Evolutionary conservation across 306 rosid species (phyloP).

Genomic region (Pyrus pyrifolia): DNA sequence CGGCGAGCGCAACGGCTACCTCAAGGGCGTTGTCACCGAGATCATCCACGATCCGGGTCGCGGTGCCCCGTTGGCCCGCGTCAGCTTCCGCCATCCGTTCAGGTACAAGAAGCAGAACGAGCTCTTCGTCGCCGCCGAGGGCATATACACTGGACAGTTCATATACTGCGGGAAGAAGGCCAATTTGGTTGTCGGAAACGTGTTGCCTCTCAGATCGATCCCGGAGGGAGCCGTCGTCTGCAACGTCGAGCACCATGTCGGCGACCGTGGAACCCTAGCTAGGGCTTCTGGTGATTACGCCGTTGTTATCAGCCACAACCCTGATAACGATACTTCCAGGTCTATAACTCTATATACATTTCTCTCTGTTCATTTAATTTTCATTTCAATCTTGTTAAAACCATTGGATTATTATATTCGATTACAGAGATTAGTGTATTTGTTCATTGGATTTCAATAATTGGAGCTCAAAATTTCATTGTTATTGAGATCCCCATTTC

Average conservation of each 20-base stretch:
- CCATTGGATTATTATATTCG: background rate
- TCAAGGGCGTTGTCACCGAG: slow-evolving; percentile 20
- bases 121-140: slow-evolving; percentile 13
- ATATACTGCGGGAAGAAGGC: slow-evolving; percentile 16
- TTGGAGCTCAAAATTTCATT: background rate
- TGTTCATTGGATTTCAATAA: background rate
- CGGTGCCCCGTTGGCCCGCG: slow-evolving; percentile 5
- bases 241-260: slow-evolving; percentile 17
- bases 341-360: background rate
- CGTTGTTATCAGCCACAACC: slow-evolving; percentile 16
- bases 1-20: slow-evolving; percentile 20
- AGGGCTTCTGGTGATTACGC: slow-evolving; percentile 19
- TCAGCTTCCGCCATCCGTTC: slow-evolving; percentile 16
- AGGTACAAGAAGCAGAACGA: slow-evolving; percentile 18
- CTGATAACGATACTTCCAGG: slow-evolving; percentile 16
- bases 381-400: no score
- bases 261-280: slow-evolving; percentile 10
- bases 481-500: background rate
- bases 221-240: slow-evolving; percentile 11
- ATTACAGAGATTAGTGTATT: no score
- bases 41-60: slow-evolving; percentile 20
- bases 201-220: slow-evolving; percentile 7
- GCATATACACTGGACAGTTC: slow-evolving; percentile 8
- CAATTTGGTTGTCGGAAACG: slow-evolving; percentile 8
- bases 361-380: background rate